Evolutionary conservation across 768 basidiomycete species (phyloP).

Genomic region (Hericium alpestre): DNA sequence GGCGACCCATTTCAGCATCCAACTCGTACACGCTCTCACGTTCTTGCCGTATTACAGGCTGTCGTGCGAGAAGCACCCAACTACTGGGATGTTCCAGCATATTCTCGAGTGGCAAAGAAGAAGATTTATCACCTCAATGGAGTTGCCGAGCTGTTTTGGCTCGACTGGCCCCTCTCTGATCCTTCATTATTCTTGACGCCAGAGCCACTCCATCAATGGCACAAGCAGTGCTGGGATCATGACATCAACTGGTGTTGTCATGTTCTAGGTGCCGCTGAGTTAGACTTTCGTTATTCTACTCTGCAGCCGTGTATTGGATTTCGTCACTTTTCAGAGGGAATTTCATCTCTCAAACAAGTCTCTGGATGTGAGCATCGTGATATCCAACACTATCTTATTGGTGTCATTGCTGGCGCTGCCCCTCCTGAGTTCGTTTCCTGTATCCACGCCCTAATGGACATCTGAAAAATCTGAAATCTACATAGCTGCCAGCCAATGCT

Average conservation of each 20-base stretch:
- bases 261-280: constrained; percentile 20
- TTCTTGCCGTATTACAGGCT: too few species aligned
- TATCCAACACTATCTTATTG: constrained; percentile 26
- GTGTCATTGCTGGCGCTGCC: constrained; percentile 27
- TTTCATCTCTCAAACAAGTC: constrained; percentile 31
- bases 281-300: constrained; percentile 27
- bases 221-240: constrained; percentile 29
- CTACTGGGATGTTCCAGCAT: background rate
- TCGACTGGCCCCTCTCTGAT: background rate
- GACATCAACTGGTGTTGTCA: constrained; percentile 28
- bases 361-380: constrained; percentile 31
- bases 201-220: constrained; percentile 30
- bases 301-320: constrained; percentile 27
- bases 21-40: too few species aligned
- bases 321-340: constrained; percentile 29
- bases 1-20: too few species aligned
- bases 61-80: background rate
- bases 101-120: background rate
- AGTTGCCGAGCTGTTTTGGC: too few species aligned
- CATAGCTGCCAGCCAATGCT: too few species aligned
- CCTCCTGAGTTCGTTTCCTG: constrained; percentile 23
- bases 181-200: constrained; percentile 4
- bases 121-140: constrained; percentile 1
- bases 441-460: constrained; percentile 23
- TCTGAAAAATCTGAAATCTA: too few species aligned